phyloP scores from a whole-genome alignment of 805 yeast genomes.

The Lipomyces lipofer region DNA sequence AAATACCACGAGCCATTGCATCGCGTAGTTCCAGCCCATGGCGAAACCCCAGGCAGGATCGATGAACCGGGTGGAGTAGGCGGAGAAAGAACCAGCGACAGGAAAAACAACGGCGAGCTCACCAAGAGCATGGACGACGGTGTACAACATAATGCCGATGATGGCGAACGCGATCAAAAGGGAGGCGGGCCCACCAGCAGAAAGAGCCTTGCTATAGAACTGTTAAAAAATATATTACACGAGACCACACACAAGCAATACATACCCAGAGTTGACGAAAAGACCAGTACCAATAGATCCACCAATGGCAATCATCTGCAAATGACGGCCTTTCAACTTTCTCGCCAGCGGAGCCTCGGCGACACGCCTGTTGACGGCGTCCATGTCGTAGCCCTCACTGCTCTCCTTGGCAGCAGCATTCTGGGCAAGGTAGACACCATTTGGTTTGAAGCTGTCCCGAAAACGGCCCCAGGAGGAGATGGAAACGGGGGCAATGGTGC shows the following conservation, averaged over 20 bases:
- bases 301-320: slow-evolving; percentile 71
- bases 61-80: slow-evolving; percentile 60
- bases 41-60: slow-evolving; percentile 73
- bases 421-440: slow-evolving; percentile 5
- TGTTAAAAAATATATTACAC: neutral
- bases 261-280: slow-evolving; percentile 42
- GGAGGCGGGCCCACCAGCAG: slow-evolving; percentile 55
- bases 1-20: slow-evolving; percentile 63
- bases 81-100: slow-evolving; percentile 61
- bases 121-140: slow-evolving; percentile 53
- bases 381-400: slow-evolving; percentile 19
- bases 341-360: slow-evolving; percentile 61
- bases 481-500: too few relatives aligned
- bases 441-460: slow-evolving; percentile 25
- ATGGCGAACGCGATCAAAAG: slow-evolving; percentile 51
- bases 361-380: slow-evolving; percentile 27
- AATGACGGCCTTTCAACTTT: slow-evolving; percentile 41
- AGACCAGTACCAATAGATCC: slow-evolving; percentile 83
- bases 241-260: neutral
- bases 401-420: neutral
- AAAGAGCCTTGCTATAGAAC: slow-evolving; percentile 40
- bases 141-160: slow-evolving; percentile 53
- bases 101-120: slow-evolving; percentile 72
- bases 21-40: slow-evolving; percentile 68
- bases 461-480: slow-evolving; percentile 9